Evolutionary conservation across 169 alveolate species (phyloP), one percentile per base, ranked within the genome.

Genomic region (Perkinsus chesapeaki): DNA sequence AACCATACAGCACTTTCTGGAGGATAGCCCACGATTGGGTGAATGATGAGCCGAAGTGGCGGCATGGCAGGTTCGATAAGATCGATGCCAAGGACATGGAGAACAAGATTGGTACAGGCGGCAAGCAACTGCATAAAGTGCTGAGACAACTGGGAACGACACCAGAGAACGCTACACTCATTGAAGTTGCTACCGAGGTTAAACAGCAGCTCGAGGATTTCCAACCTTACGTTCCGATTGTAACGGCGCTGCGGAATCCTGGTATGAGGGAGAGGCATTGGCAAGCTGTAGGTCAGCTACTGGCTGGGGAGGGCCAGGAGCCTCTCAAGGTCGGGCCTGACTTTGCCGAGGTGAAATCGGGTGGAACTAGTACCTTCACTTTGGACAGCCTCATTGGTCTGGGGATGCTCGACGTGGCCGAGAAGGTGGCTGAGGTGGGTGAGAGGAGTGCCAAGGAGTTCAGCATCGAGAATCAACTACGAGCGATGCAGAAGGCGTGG

Each of bases 1-100:
- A 97, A 92, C 99, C 99, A 1, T 98, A 97, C 96, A 96, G 97
- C 16, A 97, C 95, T 91, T 97, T 98, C 31, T 98, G 99, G 99
- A 91, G 91, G 1, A 96, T 97, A 0, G 97, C 98, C 3, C 96
- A 96, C 94, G 95, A 97, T 91, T 98, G 99, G 99, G 94, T 95
- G 92, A 94, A 94, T 27, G 95, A 95, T 91, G 96, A 96, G 39
- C 95, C 96, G 73, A 92, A 96, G 72, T 98, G 99, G 98, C 91
- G 96, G 91, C 94, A 95, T 39, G 98, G 96, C 39, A 96, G 96
- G 27, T 97, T 98, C 98, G 98, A 96, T 90, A 94, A 95, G 37
- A 93, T 98, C 73, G 97, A 97, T 94, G 98, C 98, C 39, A 94
- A 95, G 73, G 97, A 96, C 48, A 96, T 97, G 37, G 99, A 97